These are phyloP conservation scores for Auriculariales sp. DNA, from an alignment of 768 basidiomycete species.

Conservation along the genomic window DNA sequence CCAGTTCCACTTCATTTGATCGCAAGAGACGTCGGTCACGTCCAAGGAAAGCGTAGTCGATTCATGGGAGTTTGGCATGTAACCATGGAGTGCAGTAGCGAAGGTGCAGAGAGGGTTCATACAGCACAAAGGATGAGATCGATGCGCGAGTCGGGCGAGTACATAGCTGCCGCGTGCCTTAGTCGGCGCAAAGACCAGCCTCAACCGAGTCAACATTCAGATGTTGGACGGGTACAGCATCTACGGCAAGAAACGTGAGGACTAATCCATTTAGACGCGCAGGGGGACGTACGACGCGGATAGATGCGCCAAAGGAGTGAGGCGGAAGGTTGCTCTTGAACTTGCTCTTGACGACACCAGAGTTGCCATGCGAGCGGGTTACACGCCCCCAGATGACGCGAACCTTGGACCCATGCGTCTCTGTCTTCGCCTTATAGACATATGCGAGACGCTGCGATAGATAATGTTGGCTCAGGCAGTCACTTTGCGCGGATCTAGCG, in stretches of 20 bases:
- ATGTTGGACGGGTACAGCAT: conserved; percentile 89
- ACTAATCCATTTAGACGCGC: neutral
- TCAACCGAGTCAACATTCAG: conserved; percentile 24
- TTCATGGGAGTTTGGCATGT: no score
- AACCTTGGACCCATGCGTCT: conserved; percentile 86
- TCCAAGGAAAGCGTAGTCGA: no score
- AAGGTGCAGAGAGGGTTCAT: no score
- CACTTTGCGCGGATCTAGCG: conserved; percentile 12
- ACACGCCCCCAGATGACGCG: conserved; percentile 99
- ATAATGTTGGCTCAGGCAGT: neutral
- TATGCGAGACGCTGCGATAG: conserved; percentile 73
- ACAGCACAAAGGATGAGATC: neutral
- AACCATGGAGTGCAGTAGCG: no score
- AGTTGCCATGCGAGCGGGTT: conserved; percentile 86
- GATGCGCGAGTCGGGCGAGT: no score
- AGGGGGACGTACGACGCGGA: conserved; percentile 61
- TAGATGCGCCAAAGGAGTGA: conserved; percentile 81
- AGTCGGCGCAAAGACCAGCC: no score
- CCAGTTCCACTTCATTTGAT: no score
- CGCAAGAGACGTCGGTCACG: no score
- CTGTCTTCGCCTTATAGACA: conserved; percentile 94
- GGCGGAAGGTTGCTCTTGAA: conserved; percentile 93
- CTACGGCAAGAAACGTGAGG: conserved; percentile 21
- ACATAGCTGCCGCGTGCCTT: no score
- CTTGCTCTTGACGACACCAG: conserved; percentile 93